phyloP scores from a whole-genome alignment of 306 rosid species.

The Myrica gale region DNA sequence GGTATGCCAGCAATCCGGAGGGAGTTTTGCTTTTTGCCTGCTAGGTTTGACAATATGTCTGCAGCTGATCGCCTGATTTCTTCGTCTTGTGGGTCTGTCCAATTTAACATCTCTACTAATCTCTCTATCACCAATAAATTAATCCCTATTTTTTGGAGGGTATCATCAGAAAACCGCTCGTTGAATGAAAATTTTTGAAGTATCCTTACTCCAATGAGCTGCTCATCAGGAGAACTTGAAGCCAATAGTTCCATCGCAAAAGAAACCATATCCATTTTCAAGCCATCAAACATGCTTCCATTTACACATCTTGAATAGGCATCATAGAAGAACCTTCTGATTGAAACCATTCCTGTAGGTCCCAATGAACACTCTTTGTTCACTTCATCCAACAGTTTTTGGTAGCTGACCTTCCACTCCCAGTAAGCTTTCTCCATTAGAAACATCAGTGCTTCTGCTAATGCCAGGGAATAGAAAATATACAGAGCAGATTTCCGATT shows the following conservation, averaged over 20 bases:
- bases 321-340: constrained; percentile 58
- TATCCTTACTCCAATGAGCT: constrained; percentile 77
- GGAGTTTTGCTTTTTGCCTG: constrained; percentile 84
- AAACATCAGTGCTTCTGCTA: constrained; percentile 86
- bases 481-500: constrained; percentile 68
- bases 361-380: constrained; percentile 70
- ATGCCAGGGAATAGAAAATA: constrained; percentile 75
- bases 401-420: constrained; percentile 71
- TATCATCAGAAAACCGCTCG: constrained; percentile 58
- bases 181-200: constrained; percentile 60
- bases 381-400: constrained; percentile 68
- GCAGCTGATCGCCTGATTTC: constrained; percentile 80
- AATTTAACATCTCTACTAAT: constrained; percentile 88
- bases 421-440: constrained; percentile 73
- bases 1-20: constrained; percentile 79
- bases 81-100: constrained; percentile 76
- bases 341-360: constrained; percentile 42
- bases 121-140: constrained; percentile 62
- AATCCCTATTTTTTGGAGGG: constrained; percentile 83
- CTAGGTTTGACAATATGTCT: constrained; percentile 69
- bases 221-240: constrained; percentile 82
- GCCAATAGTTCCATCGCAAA: constrained; percentile 75
- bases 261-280: constrained; percentile 90
- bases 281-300: constrained; percentile 88
- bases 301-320: constrained; percentile 80